Evolutionary conservation across 352 stramenopile species (phyloP).

Genomic region (Phytopythium mirpurense): DNA sequence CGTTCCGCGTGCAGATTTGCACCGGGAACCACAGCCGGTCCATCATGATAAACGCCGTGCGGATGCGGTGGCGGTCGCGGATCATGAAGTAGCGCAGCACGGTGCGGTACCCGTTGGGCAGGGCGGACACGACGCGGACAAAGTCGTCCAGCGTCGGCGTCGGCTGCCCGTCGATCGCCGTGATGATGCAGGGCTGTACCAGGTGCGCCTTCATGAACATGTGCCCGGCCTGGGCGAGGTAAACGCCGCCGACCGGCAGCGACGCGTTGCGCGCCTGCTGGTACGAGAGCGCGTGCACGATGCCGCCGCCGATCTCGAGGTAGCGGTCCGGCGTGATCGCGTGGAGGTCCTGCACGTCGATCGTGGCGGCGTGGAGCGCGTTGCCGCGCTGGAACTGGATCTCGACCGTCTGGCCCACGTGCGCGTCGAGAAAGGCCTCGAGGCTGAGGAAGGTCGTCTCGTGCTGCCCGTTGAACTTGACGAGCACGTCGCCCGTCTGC

Average conservation of each 20-base stretch:
- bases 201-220: constrained; percentile 90
- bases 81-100: constrained; percentile 87
- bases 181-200: constrained; percentile 85
- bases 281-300: constrained; percentile 88
- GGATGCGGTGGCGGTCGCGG: constrained; percentile 76
- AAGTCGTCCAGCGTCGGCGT: constrained; percentile 85
- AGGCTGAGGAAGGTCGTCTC: constrained; percentile 84
- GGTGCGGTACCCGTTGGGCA: constrained; percentile 77
- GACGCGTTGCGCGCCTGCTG: constrained; percentile 84
- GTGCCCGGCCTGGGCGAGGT: constrained; percentile 84
- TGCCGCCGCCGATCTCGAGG: constrained; percentile 79
- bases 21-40: constrained; percentile 89
- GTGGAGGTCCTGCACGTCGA: constrained; percentile 74
- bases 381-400: constrained; percentile 78
- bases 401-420: constrained; percentile 59
- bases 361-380: constrained; percentile 29
- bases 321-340: constrained; percentile 79
- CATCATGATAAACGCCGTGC: constrained; percentile 87
- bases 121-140: constrained; percentile 55
- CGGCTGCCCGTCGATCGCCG: constrained; percentile 64
- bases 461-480: constrained; percentile 65
- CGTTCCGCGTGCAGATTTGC: constrained; percentile 71
- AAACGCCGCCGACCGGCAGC: constrained; percentile 67
- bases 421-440: constrained; percentile 69
- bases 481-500: constrained; percentile 83